phyloP scores from a whole-genome alignment of 768 basidiomycete genomes.

The Lanmaoa rubissima region DNA sequence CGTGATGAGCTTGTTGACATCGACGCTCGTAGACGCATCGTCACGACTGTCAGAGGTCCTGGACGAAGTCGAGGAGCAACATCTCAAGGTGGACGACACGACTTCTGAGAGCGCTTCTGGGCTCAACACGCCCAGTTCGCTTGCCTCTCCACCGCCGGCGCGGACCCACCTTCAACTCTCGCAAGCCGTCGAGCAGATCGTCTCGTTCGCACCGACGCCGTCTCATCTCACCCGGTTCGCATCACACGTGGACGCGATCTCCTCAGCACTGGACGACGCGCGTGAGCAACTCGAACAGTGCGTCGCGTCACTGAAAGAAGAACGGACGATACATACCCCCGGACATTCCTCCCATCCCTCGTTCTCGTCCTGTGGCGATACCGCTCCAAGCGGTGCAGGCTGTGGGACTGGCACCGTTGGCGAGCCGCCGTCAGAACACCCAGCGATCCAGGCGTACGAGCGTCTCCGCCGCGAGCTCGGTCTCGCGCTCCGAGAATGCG shows the following conservation, averaged over 20 bases:
- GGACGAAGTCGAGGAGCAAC: constrained; percentile 54
- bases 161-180: constrained; percentile 15
- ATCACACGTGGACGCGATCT: constrained; percentile 69
- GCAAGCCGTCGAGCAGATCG: constrained; percentile 10
- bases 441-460: constrained; percentile 71
- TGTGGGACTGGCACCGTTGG: not conserved
- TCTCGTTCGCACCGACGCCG: constrained; percentile 74
- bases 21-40: constrained; percentile 63
- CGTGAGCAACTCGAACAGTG: constrained; percentile 64
- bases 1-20: constrained; percentile 68
- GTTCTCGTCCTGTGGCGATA: constrained; percentile 15
- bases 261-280: constrained; percentile 68
- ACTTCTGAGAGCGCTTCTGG: constrained; percentile 28
- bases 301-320: constrained; percentile 52
- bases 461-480: constrained; percentile 74
- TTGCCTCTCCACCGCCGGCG: constrained; percentile 16
- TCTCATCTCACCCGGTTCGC: constrained; percentile 68
- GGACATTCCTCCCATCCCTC: constrained; percentile 23
- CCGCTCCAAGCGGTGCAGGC: not conserved
- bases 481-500: constrained; percentile 75
- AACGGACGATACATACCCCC: constrained; percentile 15
- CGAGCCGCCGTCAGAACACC: constrained; percentile 35
- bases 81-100: constrained; percentile 47
- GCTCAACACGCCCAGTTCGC: constrained; percentile 14
- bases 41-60: constrained; percentile 61